These are phyloP conservation scores for Podospora australis DNA, from an alignment of 495 filamentous ascomycete species.

Conservation along the genomic window DNA sequence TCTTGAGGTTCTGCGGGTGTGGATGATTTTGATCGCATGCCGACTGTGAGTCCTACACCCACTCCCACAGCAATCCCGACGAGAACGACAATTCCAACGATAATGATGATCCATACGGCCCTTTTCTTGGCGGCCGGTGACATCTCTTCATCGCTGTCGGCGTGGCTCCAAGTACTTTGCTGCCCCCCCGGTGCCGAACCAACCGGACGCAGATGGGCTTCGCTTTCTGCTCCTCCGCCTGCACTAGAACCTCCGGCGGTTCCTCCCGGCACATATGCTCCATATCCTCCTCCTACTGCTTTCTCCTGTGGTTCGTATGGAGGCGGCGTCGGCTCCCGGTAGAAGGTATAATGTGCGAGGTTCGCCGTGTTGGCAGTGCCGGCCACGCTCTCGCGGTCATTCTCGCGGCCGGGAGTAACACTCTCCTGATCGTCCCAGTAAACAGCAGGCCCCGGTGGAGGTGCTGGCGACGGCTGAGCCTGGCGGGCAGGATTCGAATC, in stretches of 20 bases:
- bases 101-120: constrained; percentile 25
- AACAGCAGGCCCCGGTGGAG: constrained; percentile 12
- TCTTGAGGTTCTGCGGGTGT: constrained; percentile 1
- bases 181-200: too few relatives aligned
- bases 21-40: constrained; percentile 21
- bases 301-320: constrained; percentile 18
- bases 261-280: neutral
- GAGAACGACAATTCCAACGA: constrained; percentile 21
- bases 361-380: constrained; percentile 7
- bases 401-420: constrained; percentile 5
- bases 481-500: constrained; percentile 4
- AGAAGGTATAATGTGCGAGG: constrained; percentile 28
- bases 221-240: neutral
- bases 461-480: neutral
- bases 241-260: neutral
- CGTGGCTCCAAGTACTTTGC: constrained; percentile 6
- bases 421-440: constrained; percentile 24
- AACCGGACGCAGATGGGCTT: constrained; percentile 5
- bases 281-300: constrained; percentile 1
- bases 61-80: constrained; percentile 33
- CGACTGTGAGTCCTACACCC: constrained; percentile 35
- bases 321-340: constrained; percentile 30
- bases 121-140: constrained; percentile 17
- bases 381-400: constrained; percentile 3
- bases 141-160: constrained; percentile 1